Percentiles rank a stretch among this genome's conserved stretches.
Conservation (phyloP, 129 eudicot species). For the Lonicera japonica region DNA sequence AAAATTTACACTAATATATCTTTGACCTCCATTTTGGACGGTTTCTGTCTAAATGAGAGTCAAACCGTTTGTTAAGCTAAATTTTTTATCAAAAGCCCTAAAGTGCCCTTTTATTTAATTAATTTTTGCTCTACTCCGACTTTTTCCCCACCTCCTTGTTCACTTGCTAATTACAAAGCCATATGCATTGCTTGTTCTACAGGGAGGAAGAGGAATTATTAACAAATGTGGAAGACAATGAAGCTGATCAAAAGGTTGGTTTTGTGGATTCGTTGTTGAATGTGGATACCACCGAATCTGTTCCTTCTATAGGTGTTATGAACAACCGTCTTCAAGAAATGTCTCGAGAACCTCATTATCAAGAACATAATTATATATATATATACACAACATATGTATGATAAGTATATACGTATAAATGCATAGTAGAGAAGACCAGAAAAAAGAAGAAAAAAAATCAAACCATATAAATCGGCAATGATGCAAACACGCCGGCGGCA, state of each 20-base stretch:
- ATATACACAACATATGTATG: too few relatives aligned
- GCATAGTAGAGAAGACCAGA: too few relatives aligned
- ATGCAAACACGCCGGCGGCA: too few relatives aligned
- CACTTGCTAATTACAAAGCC: conserved; percentile 71
- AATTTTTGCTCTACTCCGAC: conserved; percentile 69
- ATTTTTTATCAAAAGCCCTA: too few relatives aligned
- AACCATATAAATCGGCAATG: too few relatives aligned
- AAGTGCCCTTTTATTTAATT: too few relatives aligned
- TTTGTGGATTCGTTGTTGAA: conserved; percentile 79
- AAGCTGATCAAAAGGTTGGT: conserved; percentile 65
- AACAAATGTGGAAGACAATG: conserved; percentile 35
- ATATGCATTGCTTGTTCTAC: conserved; percentile 65
- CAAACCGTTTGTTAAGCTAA: too few relatives aligned
- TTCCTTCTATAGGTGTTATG: conserved; percentile 20
- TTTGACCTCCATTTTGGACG: too few relatives aligned
- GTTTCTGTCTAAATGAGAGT: too few relatives aligned
- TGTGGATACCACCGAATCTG: conserved; percentile 23
- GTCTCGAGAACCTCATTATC: conserved; percentile 27
- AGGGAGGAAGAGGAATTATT: conserved; percentile 81
- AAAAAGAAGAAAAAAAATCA: too few relatives aligned
- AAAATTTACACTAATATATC: too few relatives aligned
- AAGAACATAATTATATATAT: conserved; percentile 19
- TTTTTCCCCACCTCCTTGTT: conserved; percentile 84
- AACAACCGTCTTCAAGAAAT: conserved; percentile 30
- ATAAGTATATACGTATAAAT: too few relatives aligned